Base-by-base conservation (phyloP, 2,329 filamentous ascomycete genomes). In the Trichoderma atroviride region DNA sequence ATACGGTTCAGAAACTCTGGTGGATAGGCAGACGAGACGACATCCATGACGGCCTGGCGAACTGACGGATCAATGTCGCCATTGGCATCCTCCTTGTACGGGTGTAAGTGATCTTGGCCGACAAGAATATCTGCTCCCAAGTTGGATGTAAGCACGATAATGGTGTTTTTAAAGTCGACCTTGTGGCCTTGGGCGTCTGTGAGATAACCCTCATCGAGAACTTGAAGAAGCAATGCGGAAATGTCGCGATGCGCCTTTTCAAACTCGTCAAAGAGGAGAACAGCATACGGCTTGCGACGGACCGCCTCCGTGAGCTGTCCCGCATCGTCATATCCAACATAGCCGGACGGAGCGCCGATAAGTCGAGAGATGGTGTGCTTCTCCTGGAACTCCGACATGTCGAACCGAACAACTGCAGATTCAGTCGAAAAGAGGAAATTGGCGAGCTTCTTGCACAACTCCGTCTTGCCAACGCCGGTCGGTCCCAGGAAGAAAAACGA, bases 401-500 rank as follows among this genome's bases (percentile, higher is more conserved):
- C 96, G 79, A 98, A 98, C 40, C 96, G 88, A 40, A 97, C 89
- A 31, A 99, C 93, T 3, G 96, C 95, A 33, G 89, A 89, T 75
- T 97, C 93, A 1, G 93, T 97, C 0, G 92, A 96, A 81, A 98
- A 99, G 47, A 99, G 84, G 82, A 97, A 98, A 69, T 87, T 88
- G 1, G 96, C 96, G 74, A 99, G 90, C 78, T 96, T 95, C 85
- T 98, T 98, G 85, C 94, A 97, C 1, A 98, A 88, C 78, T 98
- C 94, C 3, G 96, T 99, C 83, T 98, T 99, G 69, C 96, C 96
- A 22, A 97, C 95, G 77, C 96, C 96, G 0, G 96, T 98, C 5
- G 96, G 96, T 0, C 96, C 96, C 4, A 98, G 87, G 87, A 98
- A 97, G 91, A 98, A 97, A 83, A 98, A 97, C 0, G 92, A 96